These are phyloP conservation scores for Tricholoma matsutake DNA, from an alignment of 768 basidiomycete genomes.

Conservation along the genomic window DNA sequence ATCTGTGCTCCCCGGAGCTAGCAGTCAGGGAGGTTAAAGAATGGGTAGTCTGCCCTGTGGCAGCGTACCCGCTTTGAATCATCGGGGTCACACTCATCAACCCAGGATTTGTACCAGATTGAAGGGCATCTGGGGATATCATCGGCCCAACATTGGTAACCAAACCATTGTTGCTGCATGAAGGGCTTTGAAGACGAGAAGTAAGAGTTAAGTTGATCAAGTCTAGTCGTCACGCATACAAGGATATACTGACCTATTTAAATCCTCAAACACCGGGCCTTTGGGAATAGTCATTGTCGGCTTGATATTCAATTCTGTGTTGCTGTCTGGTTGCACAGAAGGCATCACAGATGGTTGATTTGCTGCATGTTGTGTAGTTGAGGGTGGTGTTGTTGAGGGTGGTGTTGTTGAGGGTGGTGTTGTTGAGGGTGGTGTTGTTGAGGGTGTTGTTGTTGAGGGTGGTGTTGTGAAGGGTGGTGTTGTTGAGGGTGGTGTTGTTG, in stretches of 20 bases:
- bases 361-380: background rate
- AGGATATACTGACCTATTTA: background rate
- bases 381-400: background rate
- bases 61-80: background rate
- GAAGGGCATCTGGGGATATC: background rate
- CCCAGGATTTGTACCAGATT: background rate
- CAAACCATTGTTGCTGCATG: background rate
- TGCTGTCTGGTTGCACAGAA: background rate
- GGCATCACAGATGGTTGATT: background rate
- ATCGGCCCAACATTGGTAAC: background rate
- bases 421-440: too few relatives aligned
- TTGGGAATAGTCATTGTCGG: background rate
- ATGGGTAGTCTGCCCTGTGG: background rate
- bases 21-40: too few relatives aligned
- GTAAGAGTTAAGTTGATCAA: background rate
- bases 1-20: background rate
- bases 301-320: background rate
- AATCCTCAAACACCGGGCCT: too few relatives aligned
- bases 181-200: background rate
- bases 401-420: too few relatives aligned
- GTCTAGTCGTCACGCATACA: background rate
- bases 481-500: background rate
- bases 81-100: too few relatives aligned
- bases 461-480: background rate
- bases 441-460: too few relatives aligned